Evolutionary conservation across 2,329 filamentous ascomycete species (phyloP).

Genomic region (Raffaelea ambrosiae): DNA sequence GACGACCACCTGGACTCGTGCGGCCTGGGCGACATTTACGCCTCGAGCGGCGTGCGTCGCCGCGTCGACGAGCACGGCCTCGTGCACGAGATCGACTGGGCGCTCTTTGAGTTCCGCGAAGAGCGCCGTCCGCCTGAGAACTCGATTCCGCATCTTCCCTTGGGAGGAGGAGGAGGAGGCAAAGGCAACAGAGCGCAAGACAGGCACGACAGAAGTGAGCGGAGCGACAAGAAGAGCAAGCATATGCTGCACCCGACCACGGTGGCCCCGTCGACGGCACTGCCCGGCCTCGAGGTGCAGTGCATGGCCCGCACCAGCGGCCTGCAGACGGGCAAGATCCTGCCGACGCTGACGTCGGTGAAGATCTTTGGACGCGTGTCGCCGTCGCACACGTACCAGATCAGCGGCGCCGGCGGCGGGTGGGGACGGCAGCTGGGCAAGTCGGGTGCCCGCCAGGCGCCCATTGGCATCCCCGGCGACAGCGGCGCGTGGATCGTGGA

Average conservation of each 20-base stretch:
- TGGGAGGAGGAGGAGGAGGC: neutral
- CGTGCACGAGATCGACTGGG: constrained; percentile 92
- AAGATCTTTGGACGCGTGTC: constrained; percentile 79
- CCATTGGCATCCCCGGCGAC: constrained; percentile 70
- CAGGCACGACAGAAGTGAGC: constrained; percentile 5
- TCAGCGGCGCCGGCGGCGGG: no score
- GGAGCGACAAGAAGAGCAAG: neutral
- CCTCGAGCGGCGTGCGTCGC: constrained; percentile 80
- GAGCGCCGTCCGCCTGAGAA: constrained; percentile 66
- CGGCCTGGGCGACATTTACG: constrained; percentile 74
- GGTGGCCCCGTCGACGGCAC: constrained; percentile 48
- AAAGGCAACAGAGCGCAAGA: no score
- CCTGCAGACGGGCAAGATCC: constrained; percentile 68
- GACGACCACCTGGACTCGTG: constrained; percentile 79
- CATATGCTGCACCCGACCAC: constrained; percentile 42
- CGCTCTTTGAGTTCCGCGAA: constrained; percentile 70
- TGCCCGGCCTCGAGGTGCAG: constrained; percentile 73
- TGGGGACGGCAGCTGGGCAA: no score
- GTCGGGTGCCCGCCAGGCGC: constrained; percentile 5
- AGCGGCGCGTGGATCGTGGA: constrained; percentile 91
- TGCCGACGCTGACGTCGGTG: constrained; percentile 70
- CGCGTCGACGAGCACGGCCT: constrained; percentile 60
- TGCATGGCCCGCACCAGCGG: constrained; percentile 85
- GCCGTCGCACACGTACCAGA: constrained; percentile 63
- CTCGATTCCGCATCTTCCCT: constrained; percentile 42